These are phyloP conservation scores for Pisolithus albus DNA, from an alignment of 768 basidiomycete species.

Conservation along the genomic window DNA sequence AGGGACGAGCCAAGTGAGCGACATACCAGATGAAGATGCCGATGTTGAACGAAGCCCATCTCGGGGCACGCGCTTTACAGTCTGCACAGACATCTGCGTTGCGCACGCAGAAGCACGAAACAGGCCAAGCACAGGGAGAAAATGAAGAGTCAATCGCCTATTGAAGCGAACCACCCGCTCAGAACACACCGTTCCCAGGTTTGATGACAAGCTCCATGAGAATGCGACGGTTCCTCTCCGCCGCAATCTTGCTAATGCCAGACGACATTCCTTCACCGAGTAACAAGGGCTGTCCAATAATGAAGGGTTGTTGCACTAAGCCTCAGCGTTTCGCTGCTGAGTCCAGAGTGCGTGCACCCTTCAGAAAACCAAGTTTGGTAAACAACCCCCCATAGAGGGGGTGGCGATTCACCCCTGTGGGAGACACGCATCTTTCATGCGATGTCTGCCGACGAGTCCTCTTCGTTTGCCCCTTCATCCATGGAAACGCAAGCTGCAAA, in stretches of 20 bases:
- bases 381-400: too few relatives aligned
- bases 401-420: too few relatives aligned
- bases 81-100: constrained; percentile 80
- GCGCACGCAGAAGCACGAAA: constrained; percentile 3
- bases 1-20: neutral
- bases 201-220: constrained; percentile 62
- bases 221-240: constrained; percentile 57
- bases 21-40: constrained; percentile 83
- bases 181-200: constrained; percentile 68
- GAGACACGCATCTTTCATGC: too few relatives aligned
- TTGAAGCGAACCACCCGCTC: neutral
- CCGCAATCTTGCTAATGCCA: constrained; percentile 47
- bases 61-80: constrained; percentile 77
- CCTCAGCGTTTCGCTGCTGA: too few relatives aligned
- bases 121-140: neutral
- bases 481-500: constrained; percentile 14
- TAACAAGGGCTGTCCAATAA: neutral
- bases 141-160: neutral
- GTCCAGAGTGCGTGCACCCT: too few relatives aligned
- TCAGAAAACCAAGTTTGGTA: too few relatives aligned
- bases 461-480: neutral
- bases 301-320: too few relatives aligned
- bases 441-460: neutral
- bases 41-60: constrained; percentile 87
- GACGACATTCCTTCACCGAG: constrained; percentile 20